phyloP scores from a whole-genome alignment of 169 alveolate species.

The Cryptosporidium tyzzeri region DNA sequence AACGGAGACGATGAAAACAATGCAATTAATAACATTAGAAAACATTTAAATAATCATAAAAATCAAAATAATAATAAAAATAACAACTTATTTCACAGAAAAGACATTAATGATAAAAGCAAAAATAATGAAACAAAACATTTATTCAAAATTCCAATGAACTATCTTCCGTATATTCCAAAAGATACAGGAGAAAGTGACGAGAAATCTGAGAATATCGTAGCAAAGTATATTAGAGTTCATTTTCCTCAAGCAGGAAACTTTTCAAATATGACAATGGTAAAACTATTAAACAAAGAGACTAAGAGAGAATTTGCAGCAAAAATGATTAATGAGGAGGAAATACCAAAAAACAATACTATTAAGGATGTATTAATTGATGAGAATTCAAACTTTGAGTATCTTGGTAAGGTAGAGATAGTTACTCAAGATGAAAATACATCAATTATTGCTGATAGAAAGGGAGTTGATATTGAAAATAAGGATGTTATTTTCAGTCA shows the following conservation, averaged over 20 bases:
- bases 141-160: slow-evolving; percentile 17
- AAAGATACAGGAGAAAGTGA: not conserved
- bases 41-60: not conserved
- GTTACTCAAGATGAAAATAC: slow-evolving; percentile 5
- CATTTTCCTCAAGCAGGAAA: slow-evolving; percentile 73
- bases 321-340: slow-evolving; percentile 33
- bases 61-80: not conserved
- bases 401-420: slow-evolving; percentile 68
- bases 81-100: not conserved
- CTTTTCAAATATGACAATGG: slow-evolving; percentile 38
- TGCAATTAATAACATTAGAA: not conserved
- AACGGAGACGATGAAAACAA: slow-evolving; percentile 3
- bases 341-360: slow-evolving; percentile 18
- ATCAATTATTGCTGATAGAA: not conserved
- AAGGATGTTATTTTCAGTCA: not conserved
- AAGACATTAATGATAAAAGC: not conserved
- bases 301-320: slow-evolving; percentile 68
- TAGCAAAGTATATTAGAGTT: slow-evolving; percentile 30
- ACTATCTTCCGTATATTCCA: slow-evolving; percentile 47
- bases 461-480: not conserved
- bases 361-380: slow-evolving; percentile 27
- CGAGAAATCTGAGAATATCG: not conserved
- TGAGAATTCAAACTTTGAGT: slow-evolving; percentile 45
- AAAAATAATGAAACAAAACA: not conserved
- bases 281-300: slow-evolving; percentile 43